A percentile compares a stretch with the other conserved stretches of the same genome.
phyloP scores from a whole-genome alignment of 1,284 basidiomycete genomes.

The Puccinia coronata region DNA sequence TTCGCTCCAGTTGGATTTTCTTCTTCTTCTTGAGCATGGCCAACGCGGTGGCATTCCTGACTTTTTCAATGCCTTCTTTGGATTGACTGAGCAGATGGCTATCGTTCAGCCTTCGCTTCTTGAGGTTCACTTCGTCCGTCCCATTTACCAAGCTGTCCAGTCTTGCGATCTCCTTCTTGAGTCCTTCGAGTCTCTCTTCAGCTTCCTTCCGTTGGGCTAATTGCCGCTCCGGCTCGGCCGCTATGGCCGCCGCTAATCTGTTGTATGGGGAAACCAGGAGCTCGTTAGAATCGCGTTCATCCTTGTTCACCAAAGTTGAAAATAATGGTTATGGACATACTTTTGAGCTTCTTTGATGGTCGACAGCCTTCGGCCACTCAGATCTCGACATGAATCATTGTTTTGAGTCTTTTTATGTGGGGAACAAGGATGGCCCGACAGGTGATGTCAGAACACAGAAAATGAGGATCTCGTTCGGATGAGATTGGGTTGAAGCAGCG shows the following conservation, averaged over 20 bases:
- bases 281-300: not conserved
- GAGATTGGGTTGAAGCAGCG: not conserved
- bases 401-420: constrained; percentile 65
- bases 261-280: not conserved
- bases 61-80: constrained; percentile 84
- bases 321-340: constrained; percentile 61
- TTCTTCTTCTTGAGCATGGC: constrained; percentile 56
- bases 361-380: constrained; percentile 83
- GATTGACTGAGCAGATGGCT: constrained; percentile 89
- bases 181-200: constrained; percentile 59
- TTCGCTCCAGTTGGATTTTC: constrained; percentile 15
- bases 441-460: not conserved
- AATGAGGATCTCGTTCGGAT: not conserved
- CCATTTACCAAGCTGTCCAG: constrained; percentile 57
- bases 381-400: constrained; percentile 90
- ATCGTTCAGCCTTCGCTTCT: constrained; percentile 88
- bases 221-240: constrained; percentile 54
- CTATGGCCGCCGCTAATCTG: constrained; percentile 66
- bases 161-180: constrained; percentile 56
- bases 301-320: not conserved
- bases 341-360: constrained; percentile 95
- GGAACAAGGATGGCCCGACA: constrained; percentile 36
- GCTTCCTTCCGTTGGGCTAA: constrained; percentile 50
- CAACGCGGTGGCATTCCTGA: constrained; percentile 82
- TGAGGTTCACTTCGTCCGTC: constrained; percentile 63